Percentiles rank a stretch among this genome's conserved stretches.
These are phyloP conservation scores for Metschnikowia cerradonensis DNA, from an alignment of 805 yeast genomes.

Conservation along the genomic window DNA sequence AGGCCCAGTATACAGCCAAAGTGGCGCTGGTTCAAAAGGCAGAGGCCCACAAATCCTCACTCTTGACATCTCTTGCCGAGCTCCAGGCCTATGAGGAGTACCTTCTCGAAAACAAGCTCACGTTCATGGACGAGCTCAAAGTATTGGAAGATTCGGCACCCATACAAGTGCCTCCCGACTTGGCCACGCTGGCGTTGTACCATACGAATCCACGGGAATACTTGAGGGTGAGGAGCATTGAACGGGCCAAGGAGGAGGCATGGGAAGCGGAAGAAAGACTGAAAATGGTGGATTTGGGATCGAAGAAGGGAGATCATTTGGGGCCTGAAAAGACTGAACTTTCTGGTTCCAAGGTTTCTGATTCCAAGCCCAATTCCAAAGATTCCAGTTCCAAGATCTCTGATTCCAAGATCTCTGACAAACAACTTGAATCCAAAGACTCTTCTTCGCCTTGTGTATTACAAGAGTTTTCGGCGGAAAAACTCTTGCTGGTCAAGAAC, in stretches of 20 bases:
- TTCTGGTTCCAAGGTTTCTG: too few species aligned
- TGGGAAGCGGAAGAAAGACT: constrained; percentile 35
- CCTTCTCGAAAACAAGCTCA: constrained; percentile 35
- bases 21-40: constrained; percentile 8
- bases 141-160: constrained; percentile 19
- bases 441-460: neutral
- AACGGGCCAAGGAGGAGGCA: constrained; percentile 39
- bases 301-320: too few species aligned
- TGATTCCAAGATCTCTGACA: neutral
- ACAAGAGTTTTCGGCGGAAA: neutral
- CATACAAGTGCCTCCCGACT: neutral
- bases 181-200: constrained; percentile 24
- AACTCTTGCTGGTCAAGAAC: constrained; percentile 23
- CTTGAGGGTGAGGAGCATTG: constrained; percentile 33
- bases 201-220: constrained; percentile 43
- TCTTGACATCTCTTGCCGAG: constrained; percentile 20
- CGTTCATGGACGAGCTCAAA: constrained; percentile 30
- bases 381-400: neutral
- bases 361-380: too few species aligned
- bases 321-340: too few species aligned
- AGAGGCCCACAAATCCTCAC: constrained; percentile 20
- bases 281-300: neutral
- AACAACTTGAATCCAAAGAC: neutral
- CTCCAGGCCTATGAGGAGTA: constrained; percentile 33
- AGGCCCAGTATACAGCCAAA: constrained; percentile 18